These are phyloP conservation scores for Psilocybe subaeruginosa DNA, from an alignment of 768 basidiomycete species.

Conservation along the genomic window DNA sequence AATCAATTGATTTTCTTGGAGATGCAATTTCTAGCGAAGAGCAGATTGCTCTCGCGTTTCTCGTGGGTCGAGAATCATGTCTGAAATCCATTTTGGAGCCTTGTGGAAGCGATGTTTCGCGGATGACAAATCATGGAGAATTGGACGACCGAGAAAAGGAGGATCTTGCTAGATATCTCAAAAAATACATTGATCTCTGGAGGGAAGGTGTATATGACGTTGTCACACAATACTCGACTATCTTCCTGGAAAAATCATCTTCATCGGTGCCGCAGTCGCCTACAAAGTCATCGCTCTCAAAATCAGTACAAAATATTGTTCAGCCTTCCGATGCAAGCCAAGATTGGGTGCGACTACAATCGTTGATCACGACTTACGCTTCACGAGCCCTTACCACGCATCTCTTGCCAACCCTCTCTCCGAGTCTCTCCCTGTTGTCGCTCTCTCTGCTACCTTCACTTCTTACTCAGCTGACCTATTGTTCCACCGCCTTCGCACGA, in stretches of 20 bases:
- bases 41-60: constrained; percentile 86
- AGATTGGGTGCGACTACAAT: constrained; percentile 38
- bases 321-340: constrained; percentile 11
- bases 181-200: constrained; percentile 89
- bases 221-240: constrained; percentile 85
- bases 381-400: constrained; percentile 61
- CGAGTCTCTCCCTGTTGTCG: constrained; percentile 63
- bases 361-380: constrained; percentile 67
- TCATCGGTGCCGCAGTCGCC: constrained; percentile 13
- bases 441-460: constrained; percentile 76
- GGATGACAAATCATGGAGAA: constrained; percentile 36
- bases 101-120: constrained; percentile 48
- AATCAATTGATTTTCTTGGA: constrained; percentile 26
- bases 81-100: constrained; percentile 61
- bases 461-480: constrained; percentile 93
- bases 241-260: constrained; percentile 75
- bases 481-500: constrained; percentile 88
- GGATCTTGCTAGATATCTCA: constrained; percentile 77
- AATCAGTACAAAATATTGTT: constrained; percentile 21
- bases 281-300: constrained; percentile 21
- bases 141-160: constrained; percentile 65
- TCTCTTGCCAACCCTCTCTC: constrained; percentile 68
- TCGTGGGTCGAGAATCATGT: constrained; percentile 66
- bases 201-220: constrained; percentile 92
- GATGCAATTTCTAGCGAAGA: constrained; percentile 53